Conservation (phyloP, 2,329 filamentous ascomycete genomes). For the Trichoderma sp. region DNA sequence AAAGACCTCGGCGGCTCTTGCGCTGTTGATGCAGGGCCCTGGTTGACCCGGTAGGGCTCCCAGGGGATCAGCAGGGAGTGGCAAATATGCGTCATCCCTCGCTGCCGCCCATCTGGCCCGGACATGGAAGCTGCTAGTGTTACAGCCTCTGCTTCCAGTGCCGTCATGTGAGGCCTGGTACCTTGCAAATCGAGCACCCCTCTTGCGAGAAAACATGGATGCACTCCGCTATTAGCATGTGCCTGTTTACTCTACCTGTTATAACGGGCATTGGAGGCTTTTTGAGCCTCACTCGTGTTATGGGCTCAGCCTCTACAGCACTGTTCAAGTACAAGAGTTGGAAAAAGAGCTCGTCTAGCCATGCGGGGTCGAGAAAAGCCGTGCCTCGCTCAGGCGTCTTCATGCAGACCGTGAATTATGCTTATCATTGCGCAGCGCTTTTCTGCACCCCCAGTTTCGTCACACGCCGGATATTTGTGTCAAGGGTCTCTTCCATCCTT, state of each 20-base stretch:
- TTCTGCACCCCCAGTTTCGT: not conserved
- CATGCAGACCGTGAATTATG: not conserved
- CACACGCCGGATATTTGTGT: not conserved
- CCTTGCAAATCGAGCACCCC: not conserved
- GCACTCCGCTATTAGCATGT: not conserved
- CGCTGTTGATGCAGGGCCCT: not conserved
- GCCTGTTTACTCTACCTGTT: not conserved
- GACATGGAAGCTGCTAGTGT: not conserved
- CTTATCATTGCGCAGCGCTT: not conserved
- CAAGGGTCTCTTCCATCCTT: not conserved
- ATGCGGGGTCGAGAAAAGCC: not conserved
- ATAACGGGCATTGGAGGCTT: not conserved
- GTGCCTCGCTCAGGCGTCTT: not conserved
- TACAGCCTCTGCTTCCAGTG: not conserved
- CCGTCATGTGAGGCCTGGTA: not conserved
- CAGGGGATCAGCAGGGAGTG: conserved; percentile 1
- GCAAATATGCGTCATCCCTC: conserved; percentile 5
- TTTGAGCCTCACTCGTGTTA: not conserved
- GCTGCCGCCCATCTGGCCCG: not conserved
- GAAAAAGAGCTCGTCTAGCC: not conserved
- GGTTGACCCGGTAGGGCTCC: not conserved
- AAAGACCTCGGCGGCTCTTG: not conserved
- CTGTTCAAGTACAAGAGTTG: not conserved
- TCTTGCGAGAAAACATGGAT: not conserved
- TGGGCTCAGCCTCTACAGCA: not conserved